phyloP scores from a whole-genome alignment of 768 basidiomycete species.

The Macrolepiota fuliginosa region DNA sequence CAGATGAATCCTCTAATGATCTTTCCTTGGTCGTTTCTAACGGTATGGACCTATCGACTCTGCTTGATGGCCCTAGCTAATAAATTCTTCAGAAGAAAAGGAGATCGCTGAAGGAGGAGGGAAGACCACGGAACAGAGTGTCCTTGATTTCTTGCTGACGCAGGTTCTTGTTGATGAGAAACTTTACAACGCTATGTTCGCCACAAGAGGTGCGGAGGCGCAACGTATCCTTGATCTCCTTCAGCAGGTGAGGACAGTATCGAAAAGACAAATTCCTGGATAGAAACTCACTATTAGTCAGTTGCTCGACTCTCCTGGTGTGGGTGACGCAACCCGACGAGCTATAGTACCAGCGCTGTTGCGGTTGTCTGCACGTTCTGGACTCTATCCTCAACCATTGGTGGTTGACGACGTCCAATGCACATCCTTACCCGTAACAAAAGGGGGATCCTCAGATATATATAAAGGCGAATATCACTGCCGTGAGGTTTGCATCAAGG shows the following conservation, averaged over 20 bases:
- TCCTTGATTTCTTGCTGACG: background rate
- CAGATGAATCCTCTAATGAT: background rate
- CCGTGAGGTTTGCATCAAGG: conserved; percentile 23
- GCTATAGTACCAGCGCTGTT: background rate
- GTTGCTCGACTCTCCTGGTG: background rate
- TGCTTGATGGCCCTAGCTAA: no score
- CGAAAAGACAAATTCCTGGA: background rate
- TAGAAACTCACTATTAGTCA: background rate
- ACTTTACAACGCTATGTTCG: background rate
- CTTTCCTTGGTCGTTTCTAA: background rate
- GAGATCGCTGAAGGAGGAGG: no score
- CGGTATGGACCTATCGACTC: background rate
- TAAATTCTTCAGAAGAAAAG: no score
- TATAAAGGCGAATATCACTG: conserved; percentile 21
- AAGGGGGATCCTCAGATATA: conserved; percentile 23
- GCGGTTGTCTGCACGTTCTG: background rate
- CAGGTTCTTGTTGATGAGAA: background rate
- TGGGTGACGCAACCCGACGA: background rate
- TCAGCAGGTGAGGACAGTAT: background rate
- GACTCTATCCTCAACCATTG: background rate
- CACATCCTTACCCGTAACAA: background rate
- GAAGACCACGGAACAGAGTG: background rate
- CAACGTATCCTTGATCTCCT: background rate
- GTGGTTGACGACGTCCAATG: background rate
- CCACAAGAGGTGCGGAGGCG: background rate